phyloP scores from a whole-genome alignment of 75 land plant species.

The Adiantum capillusveneris region DNA sequence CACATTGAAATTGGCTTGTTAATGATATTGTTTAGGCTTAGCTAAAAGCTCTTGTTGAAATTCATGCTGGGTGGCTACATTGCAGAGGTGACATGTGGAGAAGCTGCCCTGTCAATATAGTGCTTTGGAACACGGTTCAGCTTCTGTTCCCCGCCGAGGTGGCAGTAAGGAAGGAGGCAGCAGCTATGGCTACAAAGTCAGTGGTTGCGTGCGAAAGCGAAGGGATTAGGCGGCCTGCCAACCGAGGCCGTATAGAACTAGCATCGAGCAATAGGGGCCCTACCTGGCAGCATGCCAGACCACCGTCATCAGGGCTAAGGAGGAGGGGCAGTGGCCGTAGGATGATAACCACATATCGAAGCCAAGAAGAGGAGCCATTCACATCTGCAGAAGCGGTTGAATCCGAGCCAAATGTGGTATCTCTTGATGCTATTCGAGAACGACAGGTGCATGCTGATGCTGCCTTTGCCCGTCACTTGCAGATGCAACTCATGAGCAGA shows the following conservation, averaged over 20 bases:
- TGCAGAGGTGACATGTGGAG: conserved; percentile 14
- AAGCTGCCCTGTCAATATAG: conserved; percentile 67
- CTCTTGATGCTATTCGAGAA: conserved; percentile 1
- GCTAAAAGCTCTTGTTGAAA: not conserved
- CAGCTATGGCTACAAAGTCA: conserved; percentile 35
- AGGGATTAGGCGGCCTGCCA: not conserved
- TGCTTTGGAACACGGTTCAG: conserved; percentile 96
- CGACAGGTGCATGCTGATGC: conserved; percentile 64
- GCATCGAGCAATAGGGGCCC: not conserved
- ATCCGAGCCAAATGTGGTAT: conserved; percentile 1
- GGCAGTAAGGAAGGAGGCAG: conserved; percentile 26
- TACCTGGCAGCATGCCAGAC: conserved; percentile 7
- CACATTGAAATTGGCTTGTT: not conserved
- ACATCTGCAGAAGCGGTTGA: conserved; percentile 1
- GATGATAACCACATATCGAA: not conserved
- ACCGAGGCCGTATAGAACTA: not conserved
- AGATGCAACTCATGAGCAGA: conserved; percentile 54
- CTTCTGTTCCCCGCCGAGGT: conserved; percentile 76
- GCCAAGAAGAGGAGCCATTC: too few species aligned
- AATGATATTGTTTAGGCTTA: too few species aligned
- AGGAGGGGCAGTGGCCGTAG: conserved; percentile 5
- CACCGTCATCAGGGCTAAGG: conserved; percentile 12
- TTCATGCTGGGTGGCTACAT: not conserved
- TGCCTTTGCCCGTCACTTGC: conserved; percentile 63
- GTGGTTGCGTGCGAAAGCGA: not conserved